Conservation (phyloP, 1,284 basidiomycete genomes). For the Pascua sp. region DNA sequence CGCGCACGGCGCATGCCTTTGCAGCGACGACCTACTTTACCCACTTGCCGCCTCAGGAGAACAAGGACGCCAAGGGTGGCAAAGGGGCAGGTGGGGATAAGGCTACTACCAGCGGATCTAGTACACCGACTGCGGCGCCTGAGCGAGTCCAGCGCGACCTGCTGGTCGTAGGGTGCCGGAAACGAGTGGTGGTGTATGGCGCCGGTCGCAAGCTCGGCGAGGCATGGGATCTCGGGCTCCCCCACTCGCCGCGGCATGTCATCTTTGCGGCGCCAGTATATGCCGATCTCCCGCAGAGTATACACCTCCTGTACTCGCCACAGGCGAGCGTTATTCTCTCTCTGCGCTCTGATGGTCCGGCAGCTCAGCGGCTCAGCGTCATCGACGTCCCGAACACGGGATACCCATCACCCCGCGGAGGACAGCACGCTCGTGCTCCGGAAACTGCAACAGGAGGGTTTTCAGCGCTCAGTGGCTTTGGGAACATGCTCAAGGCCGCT, state of each 20-base stretch:
- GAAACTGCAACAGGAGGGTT: too few relatives aligned
- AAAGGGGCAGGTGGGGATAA: too few relatives aligned
- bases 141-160: constrained; percentile 57
- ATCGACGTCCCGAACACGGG: constrained; percentile 59
- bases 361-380: constrained; percentile 66
- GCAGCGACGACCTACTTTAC: constrained; percentile 51
- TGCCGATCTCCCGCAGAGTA: constrained; percentile 37
- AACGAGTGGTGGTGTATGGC: constrained; percentile 71
- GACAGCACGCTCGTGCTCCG: too few relatives aligned
- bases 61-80: too few relatives aligned
- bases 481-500: constrained; percentile 72
- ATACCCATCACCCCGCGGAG: constrained; percentile 7
- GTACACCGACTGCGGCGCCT: neutral
- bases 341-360: constrained; percentile 56
- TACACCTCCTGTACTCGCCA: constrained; percentile 68
- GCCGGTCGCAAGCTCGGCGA: constrained; percentile 22
- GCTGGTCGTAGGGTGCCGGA: constrained; percentile 77
- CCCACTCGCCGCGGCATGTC: constrained; percentile 71
- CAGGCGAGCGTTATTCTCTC: constrained; percentile 64
- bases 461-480: constrained; percentile 66
- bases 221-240: constrained; percentile 62
- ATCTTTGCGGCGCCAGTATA: constrained; percentile 38
- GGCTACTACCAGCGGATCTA: too few relatives aligned
- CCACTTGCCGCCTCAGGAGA: neutral
- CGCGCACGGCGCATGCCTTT: constrained; percentile 77